Conservation (phyloP, 1,139 yeast species). For the Hyphopichia burtonii region DNA sequence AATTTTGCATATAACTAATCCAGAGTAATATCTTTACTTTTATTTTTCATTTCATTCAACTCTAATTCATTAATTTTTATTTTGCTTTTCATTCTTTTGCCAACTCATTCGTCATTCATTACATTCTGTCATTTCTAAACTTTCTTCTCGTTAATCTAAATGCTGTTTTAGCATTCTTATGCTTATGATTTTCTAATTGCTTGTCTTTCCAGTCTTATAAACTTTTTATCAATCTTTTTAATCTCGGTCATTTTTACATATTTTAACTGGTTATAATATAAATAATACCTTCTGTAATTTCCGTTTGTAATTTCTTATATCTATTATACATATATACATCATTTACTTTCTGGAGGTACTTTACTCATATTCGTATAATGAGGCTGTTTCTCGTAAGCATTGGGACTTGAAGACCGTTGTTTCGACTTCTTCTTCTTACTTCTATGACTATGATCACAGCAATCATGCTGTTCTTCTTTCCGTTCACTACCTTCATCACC, state of each 20-base stretch:
- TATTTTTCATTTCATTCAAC: not conserved
- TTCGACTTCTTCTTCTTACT: constrained; percentile 7
- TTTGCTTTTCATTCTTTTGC: not conserved
- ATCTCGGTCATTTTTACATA: not conserved
- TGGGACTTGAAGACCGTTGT: constrained; percentile 39
- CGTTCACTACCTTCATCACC: constrained; percentile 13
- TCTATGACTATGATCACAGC: constrained; percentile 1
- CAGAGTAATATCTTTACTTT: constrained; percentile 23
- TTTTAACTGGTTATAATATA: not conserved
- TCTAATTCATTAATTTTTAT: not conserved
- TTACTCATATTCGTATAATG: not conserved
- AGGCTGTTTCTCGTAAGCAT: constrained; percentile 78
- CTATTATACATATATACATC: not conserved
- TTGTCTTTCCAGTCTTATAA: not conserved
- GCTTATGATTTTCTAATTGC: too few species aligned
- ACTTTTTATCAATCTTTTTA: not conserved
- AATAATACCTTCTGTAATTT: too few species aligned
- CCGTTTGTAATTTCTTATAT: too few species aligned
- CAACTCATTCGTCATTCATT: not conserved
- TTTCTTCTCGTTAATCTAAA: too few species aligned
- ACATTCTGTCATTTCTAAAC: too few species aligned
- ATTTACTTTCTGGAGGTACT: not conserved
- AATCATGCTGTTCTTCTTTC: constrained; percentile 6
- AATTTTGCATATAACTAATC: constrained; percentile 70
- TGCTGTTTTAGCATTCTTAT: too few species aligned